phyloP scores from a whole-genome alignment of 1,284 basidiomycete genomes.

The Volvariella volvacea region DNA sequence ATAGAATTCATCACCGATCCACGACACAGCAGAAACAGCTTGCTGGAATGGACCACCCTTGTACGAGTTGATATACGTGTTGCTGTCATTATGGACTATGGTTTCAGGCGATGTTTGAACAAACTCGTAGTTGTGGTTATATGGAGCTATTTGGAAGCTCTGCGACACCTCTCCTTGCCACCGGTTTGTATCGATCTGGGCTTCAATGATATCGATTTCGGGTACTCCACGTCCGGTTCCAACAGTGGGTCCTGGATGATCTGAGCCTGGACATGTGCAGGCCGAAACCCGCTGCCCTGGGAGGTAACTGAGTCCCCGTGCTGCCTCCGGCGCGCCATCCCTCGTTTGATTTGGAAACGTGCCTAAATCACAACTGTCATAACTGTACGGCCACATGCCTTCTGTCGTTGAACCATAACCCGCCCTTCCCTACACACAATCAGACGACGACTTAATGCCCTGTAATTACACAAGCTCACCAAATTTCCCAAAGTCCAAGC shows the following conservation, averaged over 20 bases:
- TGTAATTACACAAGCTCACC: constrained; percentile 22
- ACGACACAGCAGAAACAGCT: constrained; percentile 62
- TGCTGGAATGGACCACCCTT: constrained; percentile 77
- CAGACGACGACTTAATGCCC: not conserved
- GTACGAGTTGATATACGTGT: constrained; percentile 64
- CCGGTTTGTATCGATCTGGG: constrained; percentile 43
- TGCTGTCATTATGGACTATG: constrained; percentile 43
- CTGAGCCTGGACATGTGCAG: constrained; percentile 78
- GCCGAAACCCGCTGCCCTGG: constrained; percentile 77
- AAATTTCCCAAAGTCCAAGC: constrained; percentile 84
- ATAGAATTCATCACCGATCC: constrained; percentile 50
- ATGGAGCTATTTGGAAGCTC: constrained; percentile 77
- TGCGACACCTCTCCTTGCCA: constrained; percentile 69
- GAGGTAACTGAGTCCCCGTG: constrained; percentile 59
- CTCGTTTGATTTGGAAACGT: constrained; percentile 77
- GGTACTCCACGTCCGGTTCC: constrained; percentile 78
- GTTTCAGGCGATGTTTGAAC: constrained; percentile 46
- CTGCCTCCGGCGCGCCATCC: constrained; percentile 37
- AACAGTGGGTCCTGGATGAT: constrained; percentile 76
- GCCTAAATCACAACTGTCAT: constrained; percentile 77
- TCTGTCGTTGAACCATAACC: constrained; percentile 61
- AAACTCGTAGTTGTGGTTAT: constrained; percentile 63
- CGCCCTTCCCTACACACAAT: constrained; percentile 59
- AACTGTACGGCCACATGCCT: constrained; percentile 77
- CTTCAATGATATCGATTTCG: constrained; percentile 83